Evolutionary conservation across 2,329 filamentous ascomycete species (phyloP), one percentile per base, ranked within the genome.

Genomic region (Sporothrix mexicana): DNA sequence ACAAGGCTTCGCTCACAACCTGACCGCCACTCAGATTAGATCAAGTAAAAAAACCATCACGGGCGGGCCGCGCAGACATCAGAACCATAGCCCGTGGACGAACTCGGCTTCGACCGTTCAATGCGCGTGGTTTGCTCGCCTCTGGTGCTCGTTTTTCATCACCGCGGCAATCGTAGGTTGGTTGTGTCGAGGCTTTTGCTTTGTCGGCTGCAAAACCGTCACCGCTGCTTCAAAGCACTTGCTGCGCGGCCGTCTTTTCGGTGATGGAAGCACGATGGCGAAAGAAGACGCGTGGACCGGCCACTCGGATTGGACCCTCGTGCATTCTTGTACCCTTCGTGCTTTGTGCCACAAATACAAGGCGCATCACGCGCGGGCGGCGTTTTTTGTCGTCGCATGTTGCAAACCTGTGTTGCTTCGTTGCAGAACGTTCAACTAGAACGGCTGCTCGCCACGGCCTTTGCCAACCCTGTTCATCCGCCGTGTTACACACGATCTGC

Each of bases 11-110:
- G 30, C 30, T 7, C 72, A 69, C 66, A 73, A 71, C 77, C 30
- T 36, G 74, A 70, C 72, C 75, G 76, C 76, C 80, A 80, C 82
- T 89, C 87, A 89, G 87, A 89, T 89, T 89, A 89, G 88, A 89
- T 90, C 87, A 89, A 89, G 87, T 76, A 47, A 61, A 69, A 69
- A 89, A 85, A 79, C 82, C 82, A 79, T 84, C 83, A 84, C 79
- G 23, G 81, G 84, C 82, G 76, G 72, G 75, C 78, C 79, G 76
- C 77, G 78, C 77, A 53, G 75, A 76, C 80, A 79, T 81, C 79
- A 86, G 81, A 80, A 87, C 87, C 87, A 87, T 83, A 82, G 86
- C 82, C 20, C 6, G 61, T 72, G 36, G 43, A 23, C 12, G 36
- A 70, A 70, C 83, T 85, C 86, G 87, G 87, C 83, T 89, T 87